phyloP scores from a whole-genome alignment of 2,329 filamentous ascomycete species.

The Epichloe brachyelytri region DNA sequence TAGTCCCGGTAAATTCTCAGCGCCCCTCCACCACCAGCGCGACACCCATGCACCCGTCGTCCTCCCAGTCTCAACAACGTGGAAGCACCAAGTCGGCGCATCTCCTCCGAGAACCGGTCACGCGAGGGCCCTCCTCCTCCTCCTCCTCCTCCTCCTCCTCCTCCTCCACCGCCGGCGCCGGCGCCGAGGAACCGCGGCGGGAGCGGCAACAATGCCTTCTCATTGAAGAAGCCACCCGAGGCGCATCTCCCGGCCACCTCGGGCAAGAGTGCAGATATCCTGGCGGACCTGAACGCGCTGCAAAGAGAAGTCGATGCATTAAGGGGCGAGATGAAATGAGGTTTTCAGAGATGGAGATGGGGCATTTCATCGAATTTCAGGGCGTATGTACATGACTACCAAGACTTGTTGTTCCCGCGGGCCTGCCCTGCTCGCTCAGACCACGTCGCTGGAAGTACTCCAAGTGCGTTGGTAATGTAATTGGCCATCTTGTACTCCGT shows the following conservation, averaged over 20 bases:
- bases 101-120: constrained; percentile 16
- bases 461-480: too few relatives aligned
- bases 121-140: constrained; percentile 9
- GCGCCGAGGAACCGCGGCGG: constrained; percentile 32
- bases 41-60: constrained; percentile 31
- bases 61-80: constrained; percentile 30
- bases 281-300: constrained; percentile 59
- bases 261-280: constrained; percentile 41
- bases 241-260: constrained; percentile 10
- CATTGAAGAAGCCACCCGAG: constrained; percentile 17
- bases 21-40: constrained; percentile 34
- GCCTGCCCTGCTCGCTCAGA: too few relatives aligned
- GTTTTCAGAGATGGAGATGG: not conserved
- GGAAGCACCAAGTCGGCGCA: constrained; percentile 21
- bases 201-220: constrained; percentile 28
- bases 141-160: not conserved
- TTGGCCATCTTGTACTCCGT: too few relatives aligned
- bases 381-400: not conserved
- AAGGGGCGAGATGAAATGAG: constrained; percentile 17
- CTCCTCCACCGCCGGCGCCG: constrained; percentile 36
- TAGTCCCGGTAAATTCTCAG: constrained; percentile 12
- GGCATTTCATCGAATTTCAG: not conserved
- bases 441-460: too few relatives aligned
- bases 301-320: constrained; percentile 65
- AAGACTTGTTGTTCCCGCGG: too few relatives aligned